phyloP scores from a whole-genome alignment of 208 protist genomes.

The Plasmodiophora brassicae region DNA sequence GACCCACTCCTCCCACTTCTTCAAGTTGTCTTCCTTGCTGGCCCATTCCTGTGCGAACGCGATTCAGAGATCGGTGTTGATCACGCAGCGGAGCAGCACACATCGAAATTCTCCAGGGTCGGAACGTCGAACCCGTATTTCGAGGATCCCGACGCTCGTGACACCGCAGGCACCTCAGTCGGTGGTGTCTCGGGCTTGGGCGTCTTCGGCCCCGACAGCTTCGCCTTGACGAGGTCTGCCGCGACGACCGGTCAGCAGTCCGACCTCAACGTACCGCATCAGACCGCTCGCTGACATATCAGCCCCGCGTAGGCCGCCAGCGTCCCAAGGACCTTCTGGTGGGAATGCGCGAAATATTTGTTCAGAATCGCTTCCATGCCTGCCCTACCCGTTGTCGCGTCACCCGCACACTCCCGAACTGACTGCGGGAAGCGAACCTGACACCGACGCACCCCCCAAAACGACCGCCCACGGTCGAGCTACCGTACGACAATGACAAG shows the following conservation, averaged over 20 bases:
- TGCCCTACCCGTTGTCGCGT: too few species aligned
- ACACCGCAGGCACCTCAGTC: too few species aligned
- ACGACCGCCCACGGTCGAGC: too few species aligned
- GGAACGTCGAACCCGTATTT: conserved; percentile 27
- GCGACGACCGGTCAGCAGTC: neutral
- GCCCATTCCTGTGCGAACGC: conserved; percentile 19
- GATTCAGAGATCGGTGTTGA: too few species aligned
- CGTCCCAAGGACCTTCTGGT: neutral
- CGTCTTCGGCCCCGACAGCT: neutral
- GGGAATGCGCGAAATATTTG: neutral
- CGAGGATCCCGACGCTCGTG: neutral
- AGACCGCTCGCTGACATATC: neutral
- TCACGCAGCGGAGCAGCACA: too few species aligned
- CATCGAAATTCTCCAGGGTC: too few species aligned
- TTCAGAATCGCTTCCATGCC: neutral
- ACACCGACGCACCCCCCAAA: too few species aligned
- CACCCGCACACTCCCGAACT: too few species aligned
- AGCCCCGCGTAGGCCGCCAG: neutral
- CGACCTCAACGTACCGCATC: neutral
- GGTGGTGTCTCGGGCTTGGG: neutral
- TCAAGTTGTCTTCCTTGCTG: neutral
- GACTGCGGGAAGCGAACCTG: too few species aligned
- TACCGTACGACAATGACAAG: too few species aligned
- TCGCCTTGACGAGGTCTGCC: neutral
- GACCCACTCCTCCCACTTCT: neutral